Conservation (phyloP, 2,329 filamentous ascomycete species). For the Magnaporthiopsis incrustans region DNA sequence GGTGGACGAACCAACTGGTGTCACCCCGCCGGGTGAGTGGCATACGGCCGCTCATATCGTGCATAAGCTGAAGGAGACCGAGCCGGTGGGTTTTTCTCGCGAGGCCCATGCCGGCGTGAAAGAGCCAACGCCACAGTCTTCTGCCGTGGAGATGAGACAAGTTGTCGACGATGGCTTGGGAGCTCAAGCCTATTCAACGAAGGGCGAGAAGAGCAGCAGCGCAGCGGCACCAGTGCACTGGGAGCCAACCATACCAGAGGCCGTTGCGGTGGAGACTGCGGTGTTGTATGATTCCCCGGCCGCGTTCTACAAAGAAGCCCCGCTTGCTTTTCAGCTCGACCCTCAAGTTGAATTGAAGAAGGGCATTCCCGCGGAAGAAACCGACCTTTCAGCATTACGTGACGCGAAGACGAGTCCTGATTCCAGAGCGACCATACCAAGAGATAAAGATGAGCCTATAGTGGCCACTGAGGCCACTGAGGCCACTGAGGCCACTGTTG, state of each 20-base stretch:
- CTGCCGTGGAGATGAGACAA: not conserved
- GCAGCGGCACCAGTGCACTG: not conserved
- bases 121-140: not conserved
- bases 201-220: not conserved
- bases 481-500: not conserved
- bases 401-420: not conserved
- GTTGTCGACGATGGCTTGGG: not conserved
- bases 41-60: not conserved
- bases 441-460: not conserved
- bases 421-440: not conserved
- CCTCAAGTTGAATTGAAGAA: not conserved
- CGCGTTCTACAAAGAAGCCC: not conserved
- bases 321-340: not conserved
- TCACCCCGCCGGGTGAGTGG: not conserved
- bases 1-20: conserved; percentile 4
- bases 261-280: not conserved
- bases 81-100: not conserved
- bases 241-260: not conserved
- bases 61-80: not conserved
- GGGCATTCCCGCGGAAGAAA: not conserved
- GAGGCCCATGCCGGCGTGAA: not conserved
- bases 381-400: not conserved
- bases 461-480: not conserved
- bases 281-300: not conserved
- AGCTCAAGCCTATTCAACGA: not conserved